Evolutionary conservation across 2,329 filamentous ascomycete species (phyloP).

Genomic region (Ophiostoma ips): DNA sequence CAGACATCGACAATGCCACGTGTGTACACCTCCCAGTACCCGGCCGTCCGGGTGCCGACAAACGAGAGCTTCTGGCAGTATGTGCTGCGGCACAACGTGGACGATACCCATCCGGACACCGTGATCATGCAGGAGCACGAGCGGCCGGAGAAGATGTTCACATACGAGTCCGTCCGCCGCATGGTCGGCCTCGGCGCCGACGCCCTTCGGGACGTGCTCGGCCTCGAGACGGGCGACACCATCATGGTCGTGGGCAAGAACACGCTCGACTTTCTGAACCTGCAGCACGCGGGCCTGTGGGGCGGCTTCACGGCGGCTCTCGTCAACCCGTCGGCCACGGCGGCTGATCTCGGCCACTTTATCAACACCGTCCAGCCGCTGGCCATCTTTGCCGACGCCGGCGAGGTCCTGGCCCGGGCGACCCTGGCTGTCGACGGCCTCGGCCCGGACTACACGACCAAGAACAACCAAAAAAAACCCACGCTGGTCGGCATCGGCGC

Average conservation of each 20-base stretch:
- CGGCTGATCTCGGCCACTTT: not conserved
- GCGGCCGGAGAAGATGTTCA: not conserved
- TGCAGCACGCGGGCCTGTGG: not conserved
- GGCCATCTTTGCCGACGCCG: not conserved
- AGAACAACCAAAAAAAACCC: no score
- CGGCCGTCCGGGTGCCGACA: not conserved
- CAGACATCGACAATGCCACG: no score
- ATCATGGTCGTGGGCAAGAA: constrained; percentile 1
- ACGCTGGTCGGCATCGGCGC: not conserved
- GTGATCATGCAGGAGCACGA: constrained; percentile 5
- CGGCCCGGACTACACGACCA: not conserved
- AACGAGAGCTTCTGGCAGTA: constrained; percentile 5
- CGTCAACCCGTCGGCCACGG: not conserved
- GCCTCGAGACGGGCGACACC: not conserved
- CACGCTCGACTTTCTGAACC: not conserved
- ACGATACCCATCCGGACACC: constrained; percentile 3
- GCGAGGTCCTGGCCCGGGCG: not conserved
- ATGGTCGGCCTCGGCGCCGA: not conserved
- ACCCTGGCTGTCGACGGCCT: not conserved
- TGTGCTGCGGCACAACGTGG: constrained; percentile 2
- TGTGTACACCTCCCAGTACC: not conserved
- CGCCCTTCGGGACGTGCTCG: not conserved
- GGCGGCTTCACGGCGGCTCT: constrained; percentile 1
- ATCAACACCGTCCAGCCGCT: constrained; percentile 1
- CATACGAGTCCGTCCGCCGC: not conserved